Percentiles rank a stretch among this genome's conserved stretches.
Conservation (phyloP, 2,329 filamentous ascomycete species). For the Aspergillus luchuensis region DNA sequence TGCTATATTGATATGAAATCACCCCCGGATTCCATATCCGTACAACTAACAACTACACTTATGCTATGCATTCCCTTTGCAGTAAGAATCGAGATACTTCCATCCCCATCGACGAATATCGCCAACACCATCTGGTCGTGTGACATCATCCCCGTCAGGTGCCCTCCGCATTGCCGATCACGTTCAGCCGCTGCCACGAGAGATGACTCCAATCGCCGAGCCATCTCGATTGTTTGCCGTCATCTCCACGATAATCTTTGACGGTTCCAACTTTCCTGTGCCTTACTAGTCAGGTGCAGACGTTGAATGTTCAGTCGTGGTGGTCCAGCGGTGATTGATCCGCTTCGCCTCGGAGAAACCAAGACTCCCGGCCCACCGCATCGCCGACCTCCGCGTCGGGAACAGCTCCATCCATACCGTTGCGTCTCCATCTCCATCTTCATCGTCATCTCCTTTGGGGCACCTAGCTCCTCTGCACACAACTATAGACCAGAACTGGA, state of each 20-base stretch:
- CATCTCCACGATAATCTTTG: not conserved
- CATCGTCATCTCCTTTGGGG: not conserved
- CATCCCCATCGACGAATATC: too few relatives aligned
- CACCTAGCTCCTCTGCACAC: not conserved
- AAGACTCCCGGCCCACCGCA: constrained; percentile 24
- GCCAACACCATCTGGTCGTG: constrained; percentile 11
- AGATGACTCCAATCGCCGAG: not conserved
- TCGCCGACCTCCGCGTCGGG: constrained; percentile 20
- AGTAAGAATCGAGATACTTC: too few relatives aligned
- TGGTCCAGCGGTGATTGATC: not conserved
- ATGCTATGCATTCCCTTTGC: too few relatives aligned
- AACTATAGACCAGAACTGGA: not conserved
- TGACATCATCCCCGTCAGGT: constrained; percentile 31
- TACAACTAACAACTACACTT: too few relatives aligned
- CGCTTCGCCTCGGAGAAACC: constrained; percentile 30
- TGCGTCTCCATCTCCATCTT: constrained; percentile 1
- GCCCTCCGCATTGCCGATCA: constrained; percentile 6
- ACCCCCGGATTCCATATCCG: too few relatives aligned
- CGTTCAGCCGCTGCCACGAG: not conserved
- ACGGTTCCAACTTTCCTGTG: not conserved
- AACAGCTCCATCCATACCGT: constrained; percentile 13
- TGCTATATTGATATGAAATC: too few relatives aligned
- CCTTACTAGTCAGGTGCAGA: not conserved
- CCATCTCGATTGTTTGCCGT: not conserved
- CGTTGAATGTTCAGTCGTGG: not conserved